Evolutionary conservation across 1,139 yeast species (phyloP), one percentile per base, ranked within the genome.

Genomic region (Magnusiomyces ingens): DNA sequence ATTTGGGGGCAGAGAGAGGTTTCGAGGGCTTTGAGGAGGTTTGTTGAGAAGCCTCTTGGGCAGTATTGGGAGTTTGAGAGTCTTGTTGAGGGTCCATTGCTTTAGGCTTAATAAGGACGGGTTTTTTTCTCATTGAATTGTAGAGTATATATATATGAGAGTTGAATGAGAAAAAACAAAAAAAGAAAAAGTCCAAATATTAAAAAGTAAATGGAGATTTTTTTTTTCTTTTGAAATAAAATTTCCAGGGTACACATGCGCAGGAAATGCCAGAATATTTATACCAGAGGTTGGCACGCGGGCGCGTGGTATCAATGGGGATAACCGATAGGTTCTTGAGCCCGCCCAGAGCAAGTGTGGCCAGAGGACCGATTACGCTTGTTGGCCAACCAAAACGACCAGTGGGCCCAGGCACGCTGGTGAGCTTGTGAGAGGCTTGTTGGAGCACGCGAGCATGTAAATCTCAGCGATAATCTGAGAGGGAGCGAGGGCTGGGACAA

Each of bases 81-180:
- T n/a, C 45, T 18, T 21, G 11, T 26, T 18, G 22, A 17, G 38
- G 2, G 18, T 44, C 22, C 21, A 12, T 21, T 5, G 46, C 48
- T 36, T 49, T 49, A 13, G 52, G 52, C 46, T 42, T 49, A 19
- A 49, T 49, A 2, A 41, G 52, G 18, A 43, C 41, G 3, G 41
- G 52, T 18, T 26, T n/a, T n/a, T 45, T n/a, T 32, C 32, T 36
- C 52, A 49, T 49, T 49, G 17, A 15, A 17, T 13, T 37, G n/a
- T 6, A 41, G 15, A 41, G 19, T 40, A 19, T 41, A 41, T 6
- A 48, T 21, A 40, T 13, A 36, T 10, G 18, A 47, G 19, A 38
- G 11, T 5, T 15, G 37, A 37, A 19, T 15, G 15, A n/a, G 19
- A 35, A n/a, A 21, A 46, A n/a, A 18, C 13, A 35, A n/a, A 36